Evolutionary conservation across 2,329 filamentous ascomycete genomes (phyloP).

Genomic region (Byssoonygena ceratinophila): DNA sequence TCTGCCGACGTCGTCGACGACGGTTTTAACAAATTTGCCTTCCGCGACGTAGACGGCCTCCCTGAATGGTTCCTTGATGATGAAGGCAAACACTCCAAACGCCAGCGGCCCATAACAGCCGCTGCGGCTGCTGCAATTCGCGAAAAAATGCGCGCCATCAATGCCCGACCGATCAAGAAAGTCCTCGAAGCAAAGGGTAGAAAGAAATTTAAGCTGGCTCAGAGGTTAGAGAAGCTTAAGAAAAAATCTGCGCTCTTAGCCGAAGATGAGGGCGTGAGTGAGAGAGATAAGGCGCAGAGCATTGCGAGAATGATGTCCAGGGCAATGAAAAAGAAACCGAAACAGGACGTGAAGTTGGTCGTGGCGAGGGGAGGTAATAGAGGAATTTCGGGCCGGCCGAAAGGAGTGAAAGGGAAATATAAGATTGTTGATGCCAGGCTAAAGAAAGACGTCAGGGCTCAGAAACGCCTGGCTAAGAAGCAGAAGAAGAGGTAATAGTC

Average conservation of each 20-base stretch:
- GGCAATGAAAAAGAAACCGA: constrained; percentile 76
- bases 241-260: constrained; percentile 90
- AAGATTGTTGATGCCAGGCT: constrained; percentile 92
- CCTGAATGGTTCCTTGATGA: constrained; percentile 98
- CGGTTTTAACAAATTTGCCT: constrained; percentile 82
- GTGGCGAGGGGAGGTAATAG: constrained; percentile 77
- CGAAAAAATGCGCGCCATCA: constrained; percentile 83
- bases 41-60: constrained; percentile 81
- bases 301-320: constrained; percentile 74
- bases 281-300: constrained; percentile 85
- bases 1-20: constrained; percentile 76
- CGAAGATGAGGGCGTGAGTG: constrained; percentile 82
- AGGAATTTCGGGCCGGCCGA: constrained; percentile 74
- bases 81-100: constrained; percentile 70
- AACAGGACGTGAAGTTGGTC: constrained; percentile 72
- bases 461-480: constrained; percentile 72
- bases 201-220: constrained; percentile 93
- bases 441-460: constrained; percentile 89
- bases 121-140: constrained; percentile 85
- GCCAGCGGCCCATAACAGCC: constrained; percentile 80
- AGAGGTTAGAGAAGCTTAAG: constrained; percentile 83
- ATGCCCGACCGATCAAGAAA: constrained; percentile 97
- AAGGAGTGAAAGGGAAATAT: constrained; percentile 89
- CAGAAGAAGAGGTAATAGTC: constrained; percentile 44
- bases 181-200: constrained; percentile 90